phyloP scores from a whole-genome alignment of 2,329 filamentous ascomycete species.

The Fusarium devonianum region DNA sequence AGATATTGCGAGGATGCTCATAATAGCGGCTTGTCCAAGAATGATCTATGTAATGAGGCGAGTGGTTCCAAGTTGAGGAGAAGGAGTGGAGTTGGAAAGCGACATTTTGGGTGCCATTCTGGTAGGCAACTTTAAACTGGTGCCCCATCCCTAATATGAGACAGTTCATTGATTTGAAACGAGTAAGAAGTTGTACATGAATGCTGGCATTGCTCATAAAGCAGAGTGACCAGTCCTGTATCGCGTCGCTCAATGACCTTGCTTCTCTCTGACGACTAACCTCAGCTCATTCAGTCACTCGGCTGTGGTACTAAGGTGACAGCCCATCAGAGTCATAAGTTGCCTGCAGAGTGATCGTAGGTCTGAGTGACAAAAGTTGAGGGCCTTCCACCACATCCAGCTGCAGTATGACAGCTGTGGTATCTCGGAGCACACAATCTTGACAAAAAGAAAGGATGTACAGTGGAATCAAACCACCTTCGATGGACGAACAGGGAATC shows the following conservation, averaged over 20 bases:
- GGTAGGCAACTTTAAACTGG: too few species aligned
- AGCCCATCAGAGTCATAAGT: too few species aligned
- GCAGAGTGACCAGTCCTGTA: background rate
- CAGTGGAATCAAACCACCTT: constrained; percentile 23
- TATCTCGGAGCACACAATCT: too few species aligned
- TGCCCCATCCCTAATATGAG: background rate
- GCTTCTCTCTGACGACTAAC: background rate
- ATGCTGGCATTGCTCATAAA: background rate
- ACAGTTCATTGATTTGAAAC: background rate
- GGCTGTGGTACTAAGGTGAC: too few species aligned
- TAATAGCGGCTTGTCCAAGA: too few species aligned
- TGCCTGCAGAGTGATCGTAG: too few species aligned
- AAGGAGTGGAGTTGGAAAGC: too few species aligned
- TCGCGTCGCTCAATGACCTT: background rate
- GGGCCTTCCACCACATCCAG: too few species aligned
- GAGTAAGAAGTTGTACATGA: background rate
- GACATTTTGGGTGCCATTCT: too few species aligned
- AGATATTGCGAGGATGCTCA: background rate
- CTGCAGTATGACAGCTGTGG: too few species aligned
- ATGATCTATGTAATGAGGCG: too few species aligned
- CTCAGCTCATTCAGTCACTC: too few species aligned
- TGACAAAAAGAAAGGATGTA: constrained; percentile 23
- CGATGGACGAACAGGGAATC: constrained; percentile 38
- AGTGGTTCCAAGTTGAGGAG: background rate
- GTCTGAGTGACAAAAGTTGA: background rate